Evolutionary conservation across 2,329 filamentous ascomycete species (phyloP).

Genomic region (Pseudogymnoascus sp.): DNA sequence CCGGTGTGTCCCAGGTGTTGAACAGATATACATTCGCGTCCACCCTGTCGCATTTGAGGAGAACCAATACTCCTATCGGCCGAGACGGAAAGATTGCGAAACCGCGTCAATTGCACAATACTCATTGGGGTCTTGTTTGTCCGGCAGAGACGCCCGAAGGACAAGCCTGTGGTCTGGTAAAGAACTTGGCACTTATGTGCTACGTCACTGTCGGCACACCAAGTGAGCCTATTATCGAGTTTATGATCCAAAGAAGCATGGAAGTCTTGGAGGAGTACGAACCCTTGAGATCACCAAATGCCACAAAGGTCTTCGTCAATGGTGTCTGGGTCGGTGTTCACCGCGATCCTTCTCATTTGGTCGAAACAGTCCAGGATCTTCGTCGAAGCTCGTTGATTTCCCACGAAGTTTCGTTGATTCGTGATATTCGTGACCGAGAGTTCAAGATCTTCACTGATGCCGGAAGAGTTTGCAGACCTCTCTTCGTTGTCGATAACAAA

Average conservation of each 20-base stretch:
- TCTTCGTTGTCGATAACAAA: slow-evolving; percentile 90
- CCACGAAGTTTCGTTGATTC: slow-evolving; percentile 86
- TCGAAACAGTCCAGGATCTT: slow-evolving; percentile 68
- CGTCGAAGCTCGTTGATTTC: slow-evolving; percentile 77
- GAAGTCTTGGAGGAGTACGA: slow-evolving; percentile 95
- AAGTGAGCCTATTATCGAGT: slow-evolving; percentile 82
- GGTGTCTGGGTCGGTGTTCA: slow-evolving; percentile 97
- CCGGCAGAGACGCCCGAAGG: slow-evolving; percentile 97
- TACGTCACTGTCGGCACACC: slow-evolving; percentile 94
- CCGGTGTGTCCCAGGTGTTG: slow-evolving; percentile 94
- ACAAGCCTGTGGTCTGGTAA: slow-evolving; percentile 95
- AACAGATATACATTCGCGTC: slow-evolving; percentile 98
- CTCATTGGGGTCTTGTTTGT: slow-evolving; percentile 95
- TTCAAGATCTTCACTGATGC: slow-evolving; percentile 99
- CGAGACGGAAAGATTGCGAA: slow-evolving; percentile 98
- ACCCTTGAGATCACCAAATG: slow-evolving; percentile 73
- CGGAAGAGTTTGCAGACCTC: slow-evolving; percentile 84
- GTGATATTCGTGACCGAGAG: slow-evolving; percentile 93
- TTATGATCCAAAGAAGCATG: slow-evolving; percentile 94
- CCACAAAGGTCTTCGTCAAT: slow-evolving; percentile 97
- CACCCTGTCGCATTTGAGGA: slow-evolving; percentile 88
- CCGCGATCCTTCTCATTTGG: slow-evolving; percentile 77
- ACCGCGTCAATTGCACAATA: slow-evolving; percentile 95
- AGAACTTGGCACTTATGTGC: slow-evolving; percentile 96
- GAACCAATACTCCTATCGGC: slow-evolving; percentile 95